A percentile compares a stretch with the other conserved stretches of the same genome.
Conservation (phyloP, 2,329 filamentous ascomycete species). For the Parastagonospora nodorum region DNA sequence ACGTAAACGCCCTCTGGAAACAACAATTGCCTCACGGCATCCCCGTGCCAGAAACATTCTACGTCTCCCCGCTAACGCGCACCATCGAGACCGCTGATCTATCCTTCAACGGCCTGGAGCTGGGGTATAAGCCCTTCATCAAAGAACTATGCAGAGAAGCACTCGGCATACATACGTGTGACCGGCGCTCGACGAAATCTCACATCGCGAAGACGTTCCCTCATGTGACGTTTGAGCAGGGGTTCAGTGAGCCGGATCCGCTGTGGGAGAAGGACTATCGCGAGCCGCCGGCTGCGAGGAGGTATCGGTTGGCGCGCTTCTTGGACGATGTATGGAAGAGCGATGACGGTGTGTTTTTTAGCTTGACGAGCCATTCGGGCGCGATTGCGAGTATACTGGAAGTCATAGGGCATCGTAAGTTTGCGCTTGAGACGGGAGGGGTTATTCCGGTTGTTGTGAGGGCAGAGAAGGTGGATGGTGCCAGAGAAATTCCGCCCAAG, state of each 20-base stretch:
- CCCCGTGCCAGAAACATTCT: constrained; percentile 67
- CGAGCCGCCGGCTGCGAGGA: constrained; percentile 31
- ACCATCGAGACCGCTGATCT: constrained; percentile 67
- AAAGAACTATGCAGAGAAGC: constrained; percentile 71
- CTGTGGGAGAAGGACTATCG: constrained; percentile 54
- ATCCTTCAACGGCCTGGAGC: constrained; percentile 60
- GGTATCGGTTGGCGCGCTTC: constrained; percentile 39
- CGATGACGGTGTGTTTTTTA: constrained; percentile 54
- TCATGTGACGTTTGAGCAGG: constrained; percentile 60
- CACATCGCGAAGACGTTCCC: constrained; percentile 59
- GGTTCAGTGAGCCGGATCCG: constrained; percentile 63
- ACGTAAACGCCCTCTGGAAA: constrained; percentile 64
- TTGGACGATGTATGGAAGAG: constrained; percentile 60
- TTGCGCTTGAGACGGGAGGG: constrained; percentile 67
- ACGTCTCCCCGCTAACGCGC: constrained; percentile 67
- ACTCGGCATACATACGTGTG: constrained; percentile 71
- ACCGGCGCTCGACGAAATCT: constrained; percentile 61
- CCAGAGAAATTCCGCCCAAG: constrained; percentile 28
- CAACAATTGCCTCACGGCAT: constrained; percentile 58
- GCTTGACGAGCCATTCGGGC: constrained; percentile 64
- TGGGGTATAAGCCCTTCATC: constrained; percentile 64
- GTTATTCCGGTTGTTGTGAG: constrained; percentile 70
- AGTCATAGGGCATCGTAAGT: constrained; percentile 63
- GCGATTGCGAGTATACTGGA: constrained; percentile 60
- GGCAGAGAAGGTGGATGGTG: constrained; percentile 54